phyloP scores from a whole-genome alignment of 805 yeast genomes.

The Saccharomycopsis vini region DNA sequence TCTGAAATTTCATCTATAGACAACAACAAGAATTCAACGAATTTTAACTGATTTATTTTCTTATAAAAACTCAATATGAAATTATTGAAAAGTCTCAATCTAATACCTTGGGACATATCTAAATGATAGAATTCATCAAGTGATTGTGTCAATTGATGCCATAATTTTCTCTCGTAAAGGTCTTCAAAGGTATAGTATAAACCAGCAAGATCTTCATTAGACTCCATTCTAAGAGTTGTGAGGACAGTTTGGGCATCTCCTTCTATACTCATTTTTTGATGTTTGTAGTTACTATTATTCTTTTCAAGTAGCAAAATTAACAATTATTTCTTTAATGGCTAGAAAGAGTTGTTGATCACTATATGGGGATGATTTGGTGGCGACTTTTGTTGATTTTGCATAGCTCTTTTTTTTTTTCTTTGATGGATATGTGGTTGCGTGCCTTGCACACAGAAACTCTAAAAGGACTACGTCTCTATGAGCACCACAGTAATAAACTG shows the following conservation, averaged over 20 bases:
- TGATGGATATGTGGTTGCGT: too few species aligned
- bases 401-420: too few species aligned
- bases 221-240: slow-evolving; percentile 13
- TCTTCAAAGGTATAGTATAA: slow-evolving; percentile 50
- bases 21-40: slow-evolving; percentile 61
- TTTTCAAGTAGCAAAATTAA: too few species aligned
- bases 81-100: slow-evolving; percentile 58
- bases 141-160: slow-evolving; percentile 84
- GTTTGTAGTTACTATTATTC: too few species aligned
- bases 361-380: too few species aligned
- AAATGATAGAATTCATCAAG: slow-evolving; percentile 53
- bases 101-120: slow-evolving; percentile 42
- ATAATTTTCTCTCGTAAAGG: slow-evolving; percentile 76
- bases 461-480: too few species aligned
- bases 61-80: slow-evolving; percentile 60
- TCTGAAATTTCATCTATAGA: slow-evolving; percentile 39
- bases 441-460: too few species aligned
- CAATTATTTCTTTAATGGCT: too few species aligned
- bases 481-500: too few species aligned
- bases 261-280: slow-evolving; percentile 14
- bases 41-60: slow-evolving; percentile 70
- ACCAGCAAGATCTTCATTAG: slow-evolving; percentile 15
- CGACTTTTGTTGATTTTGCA: too few species aligned
- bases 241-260: slow-evolving; percentile 16
- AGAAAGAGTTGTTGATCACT: too few species aligned